Evolutionary conservation across 495 filamentous ascomycete species (phyloP).

Genomic region (Chaetomidium leptoderma): DNA sequence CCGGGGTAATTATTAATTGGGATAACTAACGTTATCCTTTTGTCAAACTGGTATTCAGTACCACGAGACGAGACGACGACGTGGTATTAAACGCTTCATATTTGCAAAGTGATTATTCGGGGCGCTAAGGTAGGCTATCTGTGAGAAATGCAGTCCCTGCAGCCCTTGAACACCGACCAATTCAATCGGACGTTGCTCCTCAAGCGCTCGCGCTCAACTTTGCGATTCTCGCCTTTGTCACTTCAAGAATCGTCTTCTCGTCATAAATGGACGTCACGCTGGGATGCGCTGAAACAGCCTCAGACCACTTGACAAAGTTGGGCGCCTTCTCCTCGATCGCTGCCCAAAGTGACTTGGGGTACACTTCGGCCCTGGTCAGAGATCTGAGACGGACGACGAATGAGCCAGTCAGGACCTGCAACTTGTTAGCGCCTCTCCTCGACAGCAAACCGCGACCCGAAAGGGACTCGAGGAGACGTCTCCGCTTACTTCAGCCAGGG

Average conservation of each 20-base stretch:
- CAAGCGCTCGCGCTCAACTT: constrained; percentile 23
- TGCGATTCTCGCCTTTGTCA: constrained; percentile 34
- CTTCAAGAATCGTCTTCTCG: constrained; percentile 33
- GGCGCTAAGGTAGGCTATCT: no score
- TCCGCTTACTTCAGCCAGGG: constrained; percentile 72
- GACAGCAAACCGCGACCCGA: no score
- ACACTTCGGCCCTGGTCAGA: constrained; percentile 47
- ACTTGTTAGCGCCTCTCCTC: neutral
- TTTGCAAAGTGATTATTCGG: no score
- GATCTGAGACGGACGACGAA: constrained; percentile 59
- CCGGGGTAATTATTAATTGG: neutral
- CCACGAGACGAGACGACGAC: no score
- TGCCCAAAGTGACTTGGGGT: constrained; percentile 47
- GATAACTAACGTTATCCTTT: neutral
- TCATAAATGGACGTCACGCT: constrained; percentile 67
- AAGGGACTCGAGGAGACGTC: no score
- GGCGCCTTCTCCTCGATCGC: constrained; percentile 53
- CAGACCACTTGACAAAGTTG: constrained; percentile 63
- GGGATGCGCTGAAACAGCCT: constrained; percentile 56
- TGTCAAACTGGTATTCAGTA: no score
- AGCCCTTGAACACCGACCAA: neutral
- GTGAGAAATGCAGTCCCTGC: no score
- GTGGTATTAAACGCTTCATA: no score
- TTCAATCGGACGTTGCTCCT: neutral
- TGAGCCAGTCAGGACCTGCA: constrained; percentile 59